Evolutionary conservation across 1,284 basidiomycete genomes (phyloP), one percentile per base, ranked within the genome.

Genomic region (Trichosporon sp.): DNA sequence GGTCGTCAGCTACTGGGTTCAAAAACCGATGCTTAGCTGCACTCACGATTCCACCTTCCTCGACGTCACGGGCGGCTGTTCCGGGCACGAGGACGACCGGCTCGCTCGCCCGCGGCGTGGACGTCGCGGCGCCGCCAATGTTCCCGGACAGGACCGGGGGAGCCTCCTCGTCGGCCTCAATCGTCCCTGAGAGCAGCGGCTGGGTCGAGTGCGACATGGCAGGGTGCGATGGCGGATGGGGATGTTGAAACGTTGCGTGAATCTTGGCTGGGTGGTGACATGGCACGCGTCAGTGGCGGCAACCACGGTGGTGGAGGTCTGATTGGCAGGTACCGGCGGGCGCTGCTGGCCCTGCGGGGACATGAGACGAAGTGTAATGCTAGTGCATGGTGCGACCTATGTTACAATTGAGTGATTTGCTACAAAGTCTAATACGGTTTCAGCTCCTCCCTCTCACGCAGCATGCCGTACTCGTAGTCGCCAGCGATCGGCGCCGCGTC

Each of bases 21-120:
- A 35, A 9, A 18, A 27, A n/a, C n/a, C 32, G 23, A 34, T 23
- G 0, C 15, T 4, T 25, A 15, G 25, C 25, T 18, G 11, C 12
- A 77, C 81, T 75, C 71, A 83, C 80, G 38, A 84, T 83, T 0
- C 82, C 82, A 3, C 77, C 81, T 66, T 81, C 78, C 65, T 80
- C 80, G 12, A 68, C 78, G 56, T 72, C 73, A 15, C 68, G 72
- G 53, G 73, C 51, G 68, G 77, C 38, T 2, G 80, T 79, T 3
- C 81, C 82, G 1, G 81, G 82, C 1, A 81, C 78, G 21, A 83
- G 73, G n/a, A 81, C 75, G 21, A 76, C 80, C 5, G 79, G 77
- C 31, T 70, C 75, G 31, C 71, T 47, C 60, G 53, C 64, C 9
- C 58, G 53, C 38, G 38, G 62, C 35, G 42, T 65, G 23, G 64